phyloP scores from a whole-genome alignment of 1,139 yeast species.

The Yamadazyma aaseri region DNA sequence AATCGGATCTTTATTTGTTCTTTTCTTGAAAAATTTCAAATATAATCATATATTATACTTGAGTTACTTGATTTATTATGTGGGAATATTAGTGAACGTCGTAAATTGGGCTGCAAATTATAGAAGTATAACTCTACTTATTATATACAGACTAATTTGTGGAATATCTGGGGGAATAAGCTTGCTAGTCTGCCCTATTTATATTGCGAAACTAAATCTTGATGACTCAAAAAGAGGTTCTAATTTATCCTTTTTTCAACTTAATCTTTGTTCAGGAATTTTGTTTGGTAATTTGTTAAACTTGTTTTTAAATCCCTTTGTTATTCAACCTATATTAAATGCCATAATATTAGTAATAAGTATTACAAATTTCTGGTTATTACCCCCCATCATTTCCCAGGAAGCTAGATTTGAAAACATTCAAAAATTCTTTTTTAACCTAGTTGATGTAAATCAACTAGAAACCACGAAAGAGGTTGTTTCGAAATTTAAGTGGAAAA shows the following conservation, averaged over 20 bases:
- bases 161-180: conserved; percentile 29
- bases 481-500: conserved; percentile 6
- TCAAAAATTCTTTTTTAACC: conserved; percentile 5
- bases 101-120: conserved; percentile 4
- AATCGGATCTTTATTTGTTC: conserved; percentile 22
- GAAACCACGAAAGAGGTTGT: neutral
- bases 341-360: conserved; percentile 6
- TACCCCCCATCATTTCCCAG: conserved; percentile 9
- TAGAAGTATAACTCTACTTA: conserved; percentile 14
- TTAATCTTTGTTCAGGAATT: conserved; percentile 23
- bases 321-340: conserved; percentile 9
- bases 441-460: neutral
- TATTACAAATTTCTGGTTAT: conserved; percentile 2
- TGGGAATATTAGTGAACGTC: conserved; percentile 10
- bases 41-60: conserved; percentile 7
- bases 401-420: conserved; percentile 6
- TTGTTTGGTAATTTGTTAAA: conserved; percentile 20
- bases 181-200: conserved; percentile 28
- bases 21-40: conserved; percentile 6
- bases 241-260: conserved; percentile 25
- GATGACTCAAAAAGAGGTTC: conserved; percentile 16
- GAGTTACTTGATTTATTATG: conserved; percentile 10
- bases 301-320: conserved; percentile 8
- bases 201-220: conserved; percentile 21
- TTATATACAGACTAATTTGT: conserved; percentile 22